These are phyloP conservation scores for Neostapfia colusana DNA, from an alignment of 176 grass and related monocot genomes.

Conservation along the genomic window DNA sequence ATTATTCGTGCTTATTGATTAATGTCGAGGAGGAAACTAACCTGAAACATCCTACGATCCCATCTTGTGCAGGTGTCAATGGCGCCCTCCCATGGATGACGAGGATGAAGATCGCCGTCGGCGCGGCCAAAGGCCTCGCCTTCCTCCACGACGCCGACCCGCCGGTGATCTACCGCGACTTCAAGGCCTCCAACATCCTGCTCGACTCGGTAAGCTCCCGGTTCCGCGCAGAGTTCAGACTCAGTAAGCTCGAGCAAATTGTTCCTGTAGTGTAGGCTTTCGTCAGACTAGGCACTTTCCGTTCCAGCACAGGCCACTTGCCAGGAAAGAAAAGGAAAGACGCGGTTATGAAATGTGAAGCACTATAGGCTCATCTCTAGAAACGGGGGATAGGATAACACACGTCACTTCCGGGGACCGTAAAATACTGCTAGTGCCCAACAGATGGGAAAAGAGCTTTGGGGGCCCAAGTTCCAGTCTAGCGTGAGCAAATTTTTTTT, in stretches of 20 bases:
- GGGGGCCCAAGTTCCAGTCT: neutral
- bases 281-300: neutral
- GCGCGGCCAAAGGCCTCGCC: constrained; percentile 71
- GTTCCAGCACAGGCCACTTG: neutral
- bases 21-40: constrained; percentile 43
- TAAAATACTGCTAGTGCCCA: neutral
- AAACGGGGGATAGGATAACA: constrained; percentile 5
- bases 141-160: constrained; percentile 60
- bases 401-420: neutral
- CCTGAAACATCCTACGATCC: neutral
- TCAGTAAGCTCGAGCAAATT: neutral
- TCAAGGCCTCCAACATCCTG: constrained; percentile 78
- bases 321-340: neutral
- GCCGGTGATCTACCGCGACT: constrained; percentile 73
- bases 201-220: constrained; percentile 54
- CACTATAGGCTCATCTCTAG: constrained; percentile 18
- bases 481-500: neutral
- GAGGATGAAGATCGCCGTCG: constrained; percentile 66
- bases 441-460: neutral
- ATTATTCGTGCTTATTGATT: constrained; percentile 5
- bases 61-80: constrained; percentile 34
- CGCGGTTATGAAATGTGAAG: constrained; percentile 21
- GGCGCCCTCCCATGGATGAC: constrained; percentile 62
- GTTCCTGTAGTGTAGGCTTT: neutral
- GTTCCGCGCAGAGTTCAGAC: neutral